Percentiles rank a stretch among this genome's conserved stretches.
Evolutionary conservation across 1,284 basidiomycete species (phyloP).

Genomic region (Fomitiporia mediterranea): DNA sequence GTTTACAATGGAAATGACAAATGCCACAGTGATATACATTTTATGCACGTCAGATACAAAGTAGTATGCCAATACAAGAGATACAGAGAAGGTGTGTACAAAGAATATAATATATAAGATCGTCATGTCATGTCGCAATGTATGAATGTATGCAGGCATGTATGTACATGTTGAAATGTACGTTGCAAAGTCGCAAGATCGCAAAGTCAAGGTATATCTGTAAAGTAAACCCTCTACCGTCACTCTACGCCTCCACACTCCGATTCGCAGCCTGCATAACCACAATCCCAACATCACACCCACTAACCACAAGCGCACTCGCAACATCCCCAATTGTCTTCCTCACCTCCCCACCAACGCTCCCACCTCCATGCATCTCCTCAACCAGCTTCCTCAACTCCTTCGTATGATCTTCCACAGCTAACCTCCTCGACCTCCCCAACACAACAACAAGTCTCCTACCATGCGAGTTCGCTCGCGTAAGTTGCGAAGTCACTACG

Average conservation of each 20-base stretch:
- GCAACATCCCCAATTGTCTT: constrained; percentile 84
- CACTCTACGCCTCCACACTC: neutral
- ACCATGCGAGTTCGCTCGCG: constrained; percentile 19
- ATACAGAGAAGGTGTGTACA: too few species aligned
- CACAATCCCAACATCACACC: constrained; percentile 57
- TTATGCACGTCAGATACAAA: too few species aligned
- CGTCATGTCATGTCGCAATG: too few species aligned
- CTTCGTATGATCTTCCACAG: constrained; percentile 54
- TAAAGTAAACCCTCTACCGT: too few species aligned
- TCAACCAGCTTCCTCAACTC: constrained; percentile 66
- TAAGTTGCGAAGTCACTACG: constrained; percentile 24
- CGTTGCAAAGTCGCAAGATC: too few species aligned
- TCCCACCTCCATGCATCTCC: constrained; percentile 36
- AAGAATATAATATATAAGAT: too few species aligned
- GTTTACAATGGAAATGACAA: too few species aligned
- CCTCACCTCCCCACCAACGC: constrained; percentile 51
- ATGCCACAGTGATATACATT: too few species aligned
- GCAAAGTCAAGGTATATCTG: too few species aligned
- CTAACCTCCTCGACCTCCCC: constrained; percentile 67
- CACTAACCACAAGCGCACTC: constrained; percentile 61
- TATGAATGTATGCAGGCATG: too few species aligned
- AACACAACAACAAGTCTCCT: constrained; percentile 55
- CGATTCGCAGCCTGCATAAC: constrained; percentile 61
- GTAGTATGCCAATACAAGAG: too few species aligned
- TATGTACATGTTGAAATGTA: too few species aligned